Conservation (phyloP, 2,329 filamentous ascomycete genomes). For the Alternaria sp. region DNA sequence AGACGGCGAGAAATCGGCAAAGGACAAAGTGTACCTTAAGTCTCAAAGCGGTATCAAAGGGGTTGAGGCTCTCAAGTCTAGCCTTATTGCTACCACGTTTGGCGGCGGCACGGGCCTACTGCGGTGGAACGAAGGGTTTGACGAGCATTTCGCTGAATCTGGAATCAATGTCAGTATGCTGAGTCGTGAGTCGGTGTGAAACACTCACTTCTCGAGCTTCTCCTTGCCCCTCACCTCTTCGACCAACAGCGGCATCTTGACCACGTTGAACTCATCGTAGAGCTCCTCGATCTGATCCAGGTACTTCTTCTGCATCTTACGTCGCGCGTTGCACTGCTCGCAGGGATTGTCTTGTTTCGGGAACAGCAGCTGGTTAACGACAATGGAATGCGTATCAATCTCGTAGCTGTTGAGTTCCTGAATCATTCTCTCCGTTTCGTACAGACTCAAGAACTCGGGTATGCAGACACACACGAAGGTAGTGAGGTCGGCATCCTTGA, state of each 20-base stretch:
- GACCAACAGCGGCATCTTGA: constrained; percentile 95
- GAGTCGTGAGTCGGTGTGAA: background rate
- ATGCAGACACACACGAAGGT: constrained; percentile 99
- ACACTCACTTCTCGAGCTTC: constrained; percentile 74
- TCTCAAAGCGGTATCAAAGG: constrained; percentile 16
- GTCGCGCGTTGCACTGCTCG: constrained; percentile 91
- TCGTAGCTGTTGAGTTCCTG: constrained; percentile 92
- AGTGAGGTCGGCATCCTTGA: constrained; percentile 94
- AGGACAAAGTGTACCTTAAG: constrained; percentile 4
- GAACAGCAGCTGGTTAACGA: constrained; percentile 97
- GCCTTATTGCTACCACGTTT: constrained; percentile 2
- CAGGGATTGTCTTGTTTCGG: constrained; percentile 84
- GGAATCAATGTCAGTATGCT: constrained; percentile 19
- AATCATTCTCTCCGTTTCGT: constrained; percentile 99
- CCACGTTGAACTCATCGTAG: constrained; percentile 98
- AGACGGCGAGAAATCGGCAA: constrained; percentile 16
- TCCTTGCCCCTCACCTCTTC: constrained; percentile 97
- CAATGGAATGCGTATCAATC: constrained; percentile 97
- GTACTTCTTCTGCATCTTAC: constrained; percentile 99
- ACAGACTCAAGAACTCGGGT: constrained; percentile 93
- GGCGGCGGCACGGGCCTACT: constrained; percentile 32
- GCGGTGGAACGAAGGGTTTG: constrained; percentile 75
- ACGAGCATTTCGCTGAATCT: constrained; percentile 85
- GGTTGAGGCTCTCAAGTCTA: constrained; percentile 3
- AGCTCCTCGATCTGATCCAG: constrained; percentile 98